A percentile compares a stretch with the other conserved stretches of the same genome.
Conservation (phyloP, 2,329 filamentous ascomycete species). For the Pseudogymnoascus sp. region DNA sequence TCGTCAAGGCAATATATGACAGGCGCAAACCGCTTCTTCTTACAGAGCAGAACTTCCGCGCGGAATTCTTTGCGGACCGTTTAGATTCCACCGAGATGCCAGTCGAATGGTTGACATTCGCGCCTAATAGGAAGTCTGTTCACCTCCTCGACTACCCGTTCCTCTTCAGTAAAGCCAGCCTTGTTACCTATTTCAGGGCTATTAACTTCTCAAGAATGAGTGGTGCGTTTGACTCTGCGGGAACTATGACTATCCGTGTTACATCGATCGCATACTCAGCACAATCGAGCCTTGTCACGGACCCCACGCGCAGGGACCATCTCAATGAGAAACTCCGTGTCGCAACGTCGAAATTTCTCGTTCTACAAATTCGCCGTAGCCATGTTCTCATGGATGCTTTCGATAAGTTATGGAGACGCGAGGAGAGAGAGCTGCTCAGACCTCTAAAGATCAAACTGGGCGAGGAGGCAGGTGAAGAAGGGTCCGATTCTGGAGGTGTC, state of each 20-base stretch:
- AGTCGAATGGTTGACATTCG: slow-evolving; percentile 59
- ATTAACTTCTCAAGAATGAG: slow-evolving; percentile 87
- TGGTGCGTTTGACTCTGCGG: slow-evolving; percentile 65
- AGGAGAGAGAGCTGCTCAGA: slow-evolving; percentile 73
- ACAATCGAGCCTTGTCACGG: slow-evolving; percentile 49
- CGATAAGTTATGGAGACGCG: slow-evolving; percentile 82
- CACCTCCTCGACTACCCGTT: slow-evolving; percentile 79
- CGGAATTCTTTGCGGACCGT: slow-evolving; percentile 68
- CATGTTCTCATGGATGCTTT: slow-evolving; percentile 68
- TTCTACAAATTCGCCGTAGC: slow-evolving; percentile 62
- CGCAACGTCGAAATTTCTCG: slow-evolving; percentile 63
- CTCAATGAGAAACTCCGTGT: slow-evolving; percentile 58
- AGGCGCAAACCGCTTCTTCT: slow-evolving; percentile 59
- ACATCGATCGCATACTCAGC: slow-evolving; percentile 44
- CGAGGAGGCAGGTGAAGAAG: slow-evolving; percentile 76
- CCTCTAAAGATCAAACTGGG: slow-evolving; percentile 86
- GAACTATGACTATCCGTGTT: slow-evolving; percentile 50
- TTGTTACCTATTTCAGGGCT: slow-evolving; percentile 79
- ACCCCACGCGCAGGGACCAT: slow-evolving; percentile 53
- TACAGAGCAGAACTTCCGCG: slow-evolving; percentile 63
- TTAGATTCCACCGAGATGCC: slow-evolving; percentile 72
- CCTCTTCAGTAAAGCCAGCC: slow-evolving; percentile 64
- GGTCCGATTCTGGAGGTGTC: slow-evolving; percentile 88
- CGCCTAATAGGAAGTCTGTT: slow-evolving; percentile 53
- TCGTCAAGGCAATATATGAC: slow-evolving; percentile 62